Base-by-base conservation (phyloP, 2,329 filamentous ascomycete species). In the Colletotrichum salicis region DNA sequence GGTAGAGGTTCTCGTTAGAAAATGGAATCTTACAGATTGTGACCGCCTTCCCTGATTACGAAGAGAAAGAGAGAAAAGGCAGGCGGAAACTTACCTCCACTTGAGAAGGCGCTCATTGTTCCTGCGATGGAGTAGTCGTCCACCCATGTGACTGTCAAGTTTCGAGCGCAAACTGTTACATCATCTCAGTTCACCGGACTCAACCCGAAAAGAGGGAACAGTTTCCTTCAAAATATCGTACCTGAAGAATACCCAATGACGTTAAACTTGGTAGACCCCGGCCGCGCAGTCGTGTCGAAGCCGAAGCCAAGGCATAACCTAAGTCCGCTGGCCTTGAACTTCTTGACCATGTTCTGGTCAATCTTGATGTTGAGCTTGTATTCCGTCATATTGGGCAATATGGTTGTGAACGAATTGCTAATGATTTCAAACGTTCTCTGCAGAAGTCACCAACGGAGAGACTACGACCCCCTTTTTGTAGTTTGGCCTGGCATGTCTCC, bases 211-310 rank as follows among this genome's bases (percentile, higher is more conserved):
- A 7, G 12, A 55, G 12, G 24, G 13, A 24, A 11, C 24, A 15
- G 5, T 10, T 35, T 11, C 15, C 3, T 7, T 33, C 6, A 5
- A 10, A 19, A 22, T 15, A 29, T 24, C 29, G 5, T 24, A 64
- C 61, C 61, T 13, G 61, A 54, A 29, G 61, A 64, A 15, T 64
- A 64, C 5, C 48, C 61, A 33, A 64, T 64, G 29, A 64, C 61
- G 24, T 55, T 64, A 33, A 54, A 64, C 48, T 64, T 64, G 12
- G 61, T 64, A 24, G 48, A 55, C 11, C 61, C 61, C n/a, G 59
- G 59, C 11, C 59, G 27, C n/a, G 59, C 59, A 22, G 51, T 55
- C 31, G 61, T 55, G 10, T 64, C 61, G 10, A 64, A 64, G 33
- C 61, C 61, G 13, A 64, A 64, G 31, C 48, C 61, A 7, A 64